Percentiles rank a stretch among this genome's conserved stretches.
Evolutionary conservation across 768 basidiomycete genomes (phyloP).

Genomic region (Dentipellis sp.): DNA sequence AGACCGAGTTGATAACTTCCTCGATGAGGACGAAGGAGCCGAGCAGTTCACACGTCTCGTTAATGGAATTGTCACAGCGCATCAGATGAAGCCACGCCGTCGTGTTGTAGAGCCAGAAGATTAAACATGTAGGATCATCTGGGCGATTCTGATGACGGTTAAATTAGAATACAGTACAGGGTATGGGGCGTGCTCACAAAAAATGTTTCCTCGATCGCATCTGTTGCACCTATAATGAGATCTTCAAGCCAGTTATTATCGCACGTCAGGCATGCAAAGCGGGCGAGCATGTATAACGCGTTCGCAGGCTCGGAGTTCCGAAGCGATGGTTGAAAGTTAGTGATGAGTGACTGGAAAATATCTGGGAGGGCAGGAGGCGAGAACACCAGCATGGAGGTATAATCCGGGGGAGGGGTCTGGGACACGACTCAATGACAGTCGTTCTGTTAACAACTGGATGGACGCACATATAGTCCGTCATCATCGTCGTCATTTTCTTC

Average conservation of each 20-base stretch:
- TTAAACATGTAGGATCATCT: slow-evolving; percentile 77
- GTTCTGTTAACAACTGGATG: neutral
- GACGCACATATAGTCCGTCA: slow-evolving; percentile 19
- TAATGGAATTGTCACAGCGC: slow-evolving; percentile 74
- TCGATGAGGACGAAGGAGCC: slow-evolving; percentile 81
- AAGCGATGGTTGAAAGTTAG: slow-evolving; percentile 59
- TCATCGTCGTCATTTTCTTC: slow-evolving; percentile 42
- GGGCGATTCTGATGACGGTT: slow-evolving; percentile 51
- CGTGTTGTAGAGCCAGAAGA: slow-evolving; percentile 94
- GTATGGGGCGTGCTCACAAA: slow-evolving; percentile 53
- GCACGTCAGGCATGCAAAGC: slow-evolving; percentile 89
- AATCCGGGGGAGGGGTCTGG: slow-evolving; percentile 69
- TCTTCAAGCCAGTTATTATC: slow-evolving; percentile 92
- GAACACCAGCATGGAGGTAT: slow-evolving; percentile 89
- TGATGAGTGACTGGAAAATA: slow-evolving; percentile 77
- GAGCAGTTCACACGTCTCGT: slow-evolving; percentile 71
- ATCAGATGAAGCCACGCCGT: slow-evolving; percentile 88
- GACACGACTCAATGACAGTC: neutral
- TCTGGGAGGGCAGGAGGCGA: slow-evolving; percentile 68
- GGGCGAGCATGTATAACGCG: slow-evolving; percentile 78
- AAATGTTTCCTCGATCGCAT: slow-evolving; percentile 85
- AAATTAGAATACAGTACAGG: neutral
- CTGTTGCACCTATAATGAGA: slow-evolving; percentile 82
- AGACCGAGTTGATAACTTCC: slow-evolving; percentile 90
- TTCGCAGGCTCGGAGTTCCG: slow-evolving; percentile 85